A percentile compares a stretch with the other conserved stretches of the same genome.
Evolutionary conservation across 2,329 filamentous ascomycete species (phyloP).

Genomic region (Talaromyces sp.): DNA sequence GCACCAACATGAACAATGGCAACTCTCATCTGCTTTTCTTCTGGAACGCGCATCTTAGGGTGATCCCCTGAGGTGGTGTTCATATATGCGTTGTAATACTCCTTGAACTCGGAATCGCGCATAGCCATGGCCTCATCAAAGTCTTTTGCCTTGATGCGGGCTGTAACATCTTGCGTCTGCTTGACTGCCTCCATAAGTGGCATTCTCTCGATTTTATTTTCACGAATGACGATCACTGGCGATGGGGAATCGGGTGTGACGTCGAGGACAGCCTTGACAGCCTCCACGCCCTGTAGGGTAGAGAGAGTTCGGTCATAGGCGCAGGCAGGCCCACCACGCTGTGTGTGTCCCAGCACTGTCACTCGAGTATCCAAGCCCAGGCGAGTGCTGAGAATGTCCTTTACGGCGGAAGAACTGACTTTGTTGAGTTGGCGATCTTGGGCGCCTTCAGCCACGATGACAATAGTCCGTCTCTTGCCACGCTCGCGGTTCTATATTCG

Average conservation of each 20-base stretch:
- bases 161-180: conserved; percentile 77
- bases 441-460: conserved; percentile 94
- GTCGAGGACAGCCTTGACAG: conserved; percentile 84
- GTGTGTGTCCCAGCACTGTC: conserved; percentile 94
- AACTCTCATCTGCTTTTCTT: conserved; percentile 80
- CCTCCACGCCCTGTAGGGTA: conserved; percentile 90
- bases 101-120: conserved; percentile 87
- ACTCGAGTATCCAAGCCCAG: conserved; percentile 86
- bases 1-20: conserved; percentile 96
- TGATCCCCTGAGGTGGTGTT: conserved; percentile 83
- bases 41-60: conserved; percentile 61
- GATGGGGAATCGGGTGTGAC: conserved; percentile 84
- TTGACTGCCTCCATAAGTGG: conserved; percentile 83
- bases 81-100: conserved; percentile 85
- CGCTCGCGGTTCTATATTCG: conserved; percentile 65
- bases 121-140: conserved; percentile 84
- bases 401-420: conserved; percentile 76
- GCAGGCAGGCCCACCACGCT: conserved; percentile 85
- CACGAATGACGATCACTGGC: conserved; percentile 91
- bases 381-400: conserved; percentile 76
- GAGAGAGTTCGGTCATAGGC: conserved; percentile 92
- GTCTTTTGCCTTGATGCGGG: conserved; percentile 76
- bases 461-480: conserved; percentile 96
- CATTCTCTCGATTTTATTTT: conserved; percentile 94
- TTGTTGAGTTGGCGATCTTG: conserved; percentile 78